These are phyloP conservation scores for Fomitopsis serialis DNA, from an alignment of 768 basidiomycete species.

Conservation along the genomic window DNA sequence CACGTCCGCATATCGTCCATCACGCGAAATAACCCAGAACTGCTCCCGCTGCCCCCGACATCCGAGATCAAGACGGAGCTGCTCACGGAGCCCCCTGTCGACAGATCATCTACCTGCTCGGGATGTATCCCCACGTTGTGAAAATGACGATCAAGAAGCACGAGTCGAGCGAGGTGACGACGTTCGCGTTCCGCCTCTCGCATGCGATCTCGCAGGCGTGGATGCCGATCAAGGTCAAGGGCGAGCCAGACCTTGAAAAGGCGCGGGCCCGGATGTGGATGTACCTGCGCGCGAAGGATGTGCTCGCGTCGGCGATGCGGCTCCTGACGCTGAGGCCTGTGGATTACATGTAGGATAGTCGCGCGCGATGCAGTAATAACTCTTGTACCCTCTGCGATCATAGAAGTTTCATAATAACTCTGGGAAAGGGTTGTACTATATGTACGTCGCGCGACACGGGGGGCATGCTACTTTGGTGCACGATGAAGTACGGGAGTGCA, in stretches of 20 bases:
- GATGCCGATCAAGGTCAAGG: conserved; percentile 85
- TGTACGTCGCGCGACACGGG: too few species aligned
- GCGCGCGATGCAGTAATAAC: not conserved
- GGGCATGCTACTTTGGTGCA: too few species aligned
- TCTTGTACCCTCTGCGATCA: too few species aligned
- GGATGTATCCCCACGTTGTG: conserved; percentile 89
- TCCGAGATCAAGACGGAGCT: conserved; percentile 61
- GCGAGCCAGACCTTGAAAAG: conserved; percentile 69
- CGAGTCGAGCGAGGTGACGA: conserved; percentile 90
- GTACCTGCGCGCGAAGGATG: conserved; percentile 85
- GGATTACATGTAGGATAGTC: conserved; percentile 72
- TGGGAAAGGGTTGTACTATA: too few species aligned
- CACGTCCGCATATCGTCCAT: conserved; percentile 91
- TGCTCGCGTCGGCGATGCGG: conserved; percentile 82
- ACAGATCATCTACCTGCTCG: conserved; percentile 82
- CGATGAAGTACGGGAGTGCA: too few species aligned
- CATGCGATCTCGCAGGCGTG: conserved; percentile 91
- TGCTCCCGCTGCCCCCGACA: conserved; percentile 68
- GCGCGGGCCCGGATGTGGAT: conserved; percentile 85
- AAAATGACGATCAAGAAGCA: conserved; percentile 77
- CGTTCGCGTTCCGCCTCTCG: conserved; percentile 79
- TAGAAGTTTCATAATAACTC: too few species aligned
- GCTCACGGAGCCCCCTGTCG: conserved; percentile 72
- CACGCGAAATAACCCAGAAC: conserved; percentile 85
- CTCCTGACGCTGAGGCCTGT: conserved; percentile 85